Conservation (phyloP, 75 land plant species). For the Sequoiadendron giganteum region DNA sequence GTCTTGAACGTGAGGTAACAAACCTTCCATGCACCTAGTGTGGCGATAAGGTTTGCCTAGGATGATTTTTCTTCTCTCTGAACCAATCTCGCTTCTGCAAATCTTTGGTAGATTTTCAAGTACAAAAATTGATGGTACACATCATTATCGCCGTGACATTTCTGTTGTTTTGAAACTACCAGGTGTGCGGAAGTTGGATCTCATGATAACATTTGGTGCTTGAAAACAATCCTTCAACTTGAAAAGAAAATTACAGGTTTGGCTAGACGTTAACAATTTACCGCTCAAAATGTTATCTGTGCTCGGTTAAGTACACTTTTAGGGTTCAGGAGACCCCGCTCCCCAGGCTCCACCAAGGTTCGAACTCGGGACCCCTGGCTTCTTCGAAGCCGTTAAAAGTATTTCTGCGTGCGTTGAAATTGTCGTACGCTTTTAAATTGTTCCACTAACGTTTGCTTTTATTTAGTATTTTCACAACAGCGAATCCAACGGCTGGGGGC, state of each 20-base stretch:
- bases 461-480: neutral
- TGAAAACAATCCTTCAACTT: neutral
- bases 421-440: neutral
- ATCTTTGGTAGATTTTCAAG: too few relatives aligned
- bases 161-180: too few relatives aligned
- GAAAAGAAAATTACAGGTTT: neutral
- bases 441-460: neutral
- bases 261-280: neutral
- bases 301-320: too few relatives aligned
- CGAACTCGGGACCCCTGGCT: neutral
- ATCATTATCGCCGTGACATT: too few relatives aligned
- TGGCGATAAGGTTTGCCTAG: too few relatives aligned
- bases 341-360: neutral
- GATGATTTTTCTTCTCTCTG: too few relatives aligned
- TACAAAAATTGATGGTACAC: too few relatives aligned
- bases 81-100: too few relatives aligned
- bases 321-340: neutral
- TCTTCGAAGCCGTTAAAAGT: neutral
- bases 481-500: conserved; percentile 6
- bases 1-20: too few relatives aligned
- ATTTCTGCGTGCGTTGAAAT: neutral
- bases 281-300: neutral
- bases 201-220: neutral
- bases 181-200: neutral
- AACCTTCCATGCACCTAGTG: too few relatives aligned